Conservation (phyloP, 805 yeast genomes). For the Candida ascalaphidarum region DNA sequence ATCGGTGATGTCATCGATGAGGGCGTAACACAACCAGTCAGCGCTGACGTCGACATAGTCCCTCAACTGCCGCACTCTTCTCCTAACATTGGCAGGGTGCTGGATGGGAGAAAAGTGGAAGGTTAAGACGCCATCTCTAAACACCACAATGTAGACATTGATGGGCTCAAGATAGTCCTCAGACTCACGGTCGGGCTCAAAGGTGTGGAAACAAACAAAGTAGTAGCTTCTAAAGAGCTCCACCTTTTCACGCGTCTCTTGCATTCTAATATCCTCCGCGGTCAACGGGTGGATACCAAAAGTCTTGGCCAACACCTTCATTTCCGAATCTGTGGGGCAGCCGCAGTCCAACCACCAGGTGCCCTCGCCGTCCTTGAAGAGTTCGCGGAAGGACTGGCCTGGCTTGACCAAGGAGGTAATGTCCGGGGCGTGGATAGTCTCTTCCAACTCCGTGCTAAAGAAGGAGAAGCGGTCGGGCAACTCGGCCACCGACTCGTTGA, state of each 20-base stretch:
- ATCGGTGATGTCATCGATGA: constrained; percentile 80
- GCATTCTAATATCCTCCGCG: constrained; percentile 93
- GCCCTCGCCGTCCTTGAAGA: constrained; percentile 64
- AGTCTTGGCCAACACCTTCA: constrained; percentile 86
- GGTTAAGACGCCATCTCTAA: constrained; percentile 49
- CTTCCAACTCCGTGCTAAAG: constrained; percentile 74
- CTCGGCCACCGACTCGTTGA: constrained; percentile 15
- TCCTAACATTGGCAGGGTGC: constrained; percentile 63
- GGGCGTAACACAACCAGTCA: constrained; percentile 77
- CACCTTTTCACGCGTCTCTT: constrained; percentile 95
- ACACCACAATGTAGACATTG: constrained; percentile 61
- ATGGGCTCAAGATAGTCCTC: constrained; percentile 81
- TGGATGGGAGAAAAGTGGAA: constrained; percentile 54
- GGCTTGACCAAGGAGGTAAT: constrained; percentile 67
- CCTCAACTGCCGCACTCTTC: constrained; percentile 72
- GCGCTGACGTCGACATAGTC: constrained; percentile 73
- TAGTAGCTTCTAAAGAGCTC: constrained; percentile 86
- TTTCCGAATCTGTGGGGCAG: constrained; percentile 91
- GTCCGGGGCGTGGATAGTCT: constrained; percentile 85
- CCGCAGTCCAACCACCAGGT: constrained; percentile 96
- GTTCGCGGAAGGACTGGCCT: constrained; percentile 54
- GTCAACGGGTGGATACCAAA: constrained; percentile 97
- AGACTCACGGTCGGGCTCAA: constrained; percentile 74
- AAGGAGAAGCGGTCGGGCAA: constrained; percentile 77
- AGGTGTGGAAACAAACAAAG: constrained; percentile 95